Evolutionary conservation across 2,329 filamentous ascomycete species (phyloP).

Genomic region (Venturia carpophila): DNA sequence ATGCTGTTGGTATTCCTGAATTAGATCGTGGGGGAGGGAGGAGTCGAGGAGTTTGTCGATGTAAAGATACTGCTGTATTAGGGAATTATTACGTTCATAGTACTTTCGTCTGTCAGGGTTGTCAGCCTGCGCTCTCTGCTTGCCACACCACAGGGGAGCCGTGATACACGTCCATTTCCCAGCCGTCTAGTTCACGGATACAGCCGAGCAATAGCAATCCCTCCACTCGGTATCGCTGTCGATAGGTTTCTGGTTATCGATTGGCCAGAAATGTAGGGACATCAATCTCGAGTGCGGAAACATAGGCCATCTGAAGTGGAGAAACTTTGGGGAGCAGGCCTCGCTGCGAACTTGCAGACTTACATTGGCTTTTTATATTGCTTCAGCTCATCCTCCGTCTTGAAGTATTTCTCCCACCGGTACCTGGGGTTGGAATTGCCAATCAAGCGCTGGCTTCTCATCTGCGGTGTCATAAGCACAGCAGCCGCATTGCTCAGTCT

Average conservation of each 20-base stretch:
- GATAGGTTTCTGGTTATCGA: not conserved
- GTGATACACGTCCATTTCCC: not conserved
- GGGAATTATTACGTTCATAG: constrained; percentile 80
- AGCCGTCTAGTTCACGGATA: not conserved
- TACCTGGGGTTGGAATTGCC: constrained; percentile 82
- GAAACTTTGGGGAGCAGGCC: no score
- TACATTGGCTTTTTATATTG: constrained; percentile 64
- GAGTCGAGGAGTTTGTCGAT: constrained; percentile 88
- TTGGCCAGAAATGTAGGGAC: not conserved
- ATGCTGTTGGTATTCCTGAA: constrained; percentile 74
- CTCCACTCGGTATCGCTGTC: no score
- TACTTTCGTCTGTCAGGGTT: constrained; percentile 57
- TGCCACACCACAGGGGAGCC: not conserved
- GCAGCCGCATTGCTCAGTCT: constrained; percentile 36
- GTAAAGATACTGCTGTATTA: constrained; percentile 87
- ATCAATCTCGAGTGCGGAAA: not conserved
- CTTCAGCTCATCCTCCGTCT: constrained; percentile 65
- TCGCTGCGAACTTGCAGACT: constrained; percentile 22
- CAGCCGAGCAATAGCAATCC: not conserved
- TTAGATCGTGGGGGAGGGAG: constrained; percentile 80
- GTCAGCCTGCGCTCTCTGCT: constrained; percentile 12
- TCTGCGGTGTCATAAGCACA: constrained; percentile 51
- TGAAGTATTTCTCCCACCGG: constrained; percentile 81
- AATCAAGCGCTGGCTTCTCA: constrained; percentile 78
- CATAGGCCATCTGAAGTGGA: no score